Base-by-base conservation (phyloP, 352 stramenopile species). In the Plasmopara muralis region DNA sequence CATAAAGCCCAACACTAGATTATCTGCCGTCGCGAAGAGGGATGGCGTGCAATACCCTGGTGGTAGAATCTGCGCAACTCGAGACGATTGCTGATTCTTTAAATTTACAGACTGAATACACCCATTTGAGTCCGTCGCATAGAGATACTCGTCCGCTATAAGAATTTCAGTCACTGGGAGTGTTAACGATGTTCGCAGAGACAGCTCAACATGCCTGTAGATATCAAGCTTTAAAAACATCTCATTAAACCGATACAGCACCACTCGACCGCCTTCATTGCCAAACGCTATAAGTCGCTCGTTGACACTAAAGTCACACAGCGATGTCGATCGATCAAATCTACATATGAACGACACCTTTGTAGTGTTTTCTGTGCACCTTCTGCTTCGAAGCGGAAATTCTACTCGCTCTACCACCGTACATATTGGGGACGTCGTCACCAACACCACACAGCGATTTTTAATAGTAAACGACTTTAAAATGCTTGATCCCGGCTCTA, bases 21-120 rank as follows among this genome's bases (percentile, higher is more conserved):
- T 66, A 33, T 72, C 64, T 6, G 65, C 57, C 10, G 64, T 52
- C 14, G 50, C 25, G 25, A 77, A 64, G 2, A 68, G 15, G 4
- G 58, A 60, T 2, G 12, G 10, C 5, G 12, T 14, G 10, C 28
- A 25, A 30, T 48, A 53, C 9, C 37, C 38, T 4, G 37, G 58
- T 30, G 53, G 48, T 37, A 62, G 58, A 14, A 66, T 60, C 43
- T 62, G 53, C 7, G 55, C 50, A 13, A 35, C 53, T 28, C 62
- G 55, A 31, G 73, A 84, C 7, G 63, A 70, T 47, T 84, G 73
- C 42, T 76, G 66, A 34, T 68, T 84, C 6, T 58, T 61, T 12
- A 69, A 18, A 40, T 76, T 79, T 8, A 84, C 50, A 9, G 66
- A 72, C 39, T 82, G 73, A 4, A 70, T 59, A 0, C 51, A 54